phyloP scores from a whole-genome alignment of 192 early-diverging fungal genomes.

The Backusella tuberculispora region DNA sequence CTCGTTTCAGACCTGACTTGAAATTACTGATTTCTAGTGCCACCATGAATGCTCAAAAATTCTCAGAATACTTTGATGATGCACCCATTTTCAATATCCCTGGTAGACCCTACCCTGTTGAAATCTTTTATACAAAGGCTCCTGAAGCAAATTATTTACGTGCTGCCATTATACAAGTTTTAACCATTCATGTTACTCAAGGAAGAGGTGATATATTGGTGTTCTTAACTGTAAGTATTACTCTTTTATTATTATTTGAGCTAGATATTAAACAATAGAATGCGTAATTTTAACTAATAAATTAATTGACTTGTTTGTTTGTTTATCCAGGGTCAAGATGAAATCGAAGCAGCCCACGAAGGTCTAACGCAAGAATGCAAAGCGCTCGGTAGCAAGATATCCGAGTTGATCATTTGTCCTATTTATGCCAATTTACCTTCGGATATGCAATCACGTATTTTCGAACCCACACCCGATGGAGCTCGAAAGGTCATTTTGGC shows the following conservation, averaged over 20 bases:
- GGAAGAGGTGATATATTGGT: constrained; percentile 89
- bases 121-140: constrained; percentile 93
- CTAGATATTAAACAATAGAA: background rate
- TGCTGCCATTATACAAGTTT: constrained; percentile 89
- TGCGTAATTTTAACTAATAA: background rate
- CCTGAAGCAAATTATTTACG: constrained; percentile 97
- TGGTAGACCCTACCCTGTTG: constrained; percentile 91
- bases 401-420: constrained; percentile 91
- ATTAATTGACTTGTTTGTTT: background rate
- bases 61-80: constrained; percentile 93
- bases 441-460: constrained; percentile 96
- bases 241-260: background rate
- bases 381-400: constrained; percentile 85
- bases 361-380: constrained; percentile 72
- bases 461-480: constrained; percentile 94
- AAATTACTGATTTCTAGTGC: constrained; percentile 96
- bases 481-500: constrained; percentile 94
- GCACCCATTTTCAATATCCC: constrained; percentile 94
- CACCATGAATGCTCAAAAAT: constrained; percentile 97
- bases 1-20: constrained; percentile 90
- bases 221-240: constrained; percentile 78
- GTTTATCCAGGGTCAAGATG: constrained; percentile 81
- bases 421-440: constrained; percentile 97
- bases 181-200: constrained; percentile 93
- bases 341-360: constrained; percentile 94